Evolutionary conservation across 2,329 filamentous ascomycete genomes (phyloP), one percentile per base, ranked within the genome.

Genomic region (Parasarocladium wereldwijsianum): DNA sequence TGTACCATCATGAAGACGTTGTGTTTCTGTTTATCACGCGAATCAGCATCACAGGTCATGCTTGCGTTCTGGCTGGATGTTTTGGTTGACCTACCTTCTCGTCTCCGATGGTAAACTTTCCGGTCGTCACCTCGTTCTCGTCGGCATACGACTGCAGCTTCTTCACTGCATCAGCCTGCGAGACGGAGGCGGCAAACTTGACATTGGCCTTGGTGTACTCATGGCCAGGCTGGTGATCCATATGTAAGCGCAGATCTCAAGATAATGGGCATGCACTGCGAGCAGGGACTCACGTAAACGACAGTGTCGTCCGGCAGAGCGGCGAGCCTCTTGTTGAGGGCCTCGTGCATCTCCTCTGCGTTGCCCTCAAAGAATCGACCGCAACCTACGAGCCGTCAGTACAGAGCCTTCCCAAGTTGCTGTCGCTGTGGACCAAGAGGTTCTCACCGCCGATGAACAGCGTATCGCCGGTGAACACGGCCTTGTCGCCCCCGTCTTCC

Each of bases 131-230:
- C 55, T 76, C 63, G 54, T 94, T 87, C 36, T 68, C 64, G 32
- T 81, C 71, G 2, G 83, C 80, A 50, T 84, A 94, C 0, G 66
- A 63, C 40, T 81, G 63, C 18, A 98, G 64, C 43, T 76, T 79
- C 62, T 80, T 75, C 38, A 94, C 72, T 1, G 81, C 64, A 28
- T 81, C 75, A 24, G 70, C 79, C 44, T 82, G 73, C 33, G 78
- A 60, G 11, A 96, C 78, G 3, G 76, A 78, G 35, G 79, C 58
- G 27, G 73, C 76, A 48, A 98, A 98, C 50, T 84, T 84, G 45
- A 90, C 84, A 47, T 98, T 98, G 30, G 78, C 70, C 55, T 90
- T 93, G n/a, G 90, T 98, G 58, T 98, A 98, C 54, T 96, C 90
- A 46, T 98, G 90, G 4, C 90, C 90, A 12, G 87, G 86, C 77